These are phyloP conservation scores for Rhodotorula sp. DNA, from an alignment of 1,284 basidiomycete species.

Conservation along the genomic window DNA sequence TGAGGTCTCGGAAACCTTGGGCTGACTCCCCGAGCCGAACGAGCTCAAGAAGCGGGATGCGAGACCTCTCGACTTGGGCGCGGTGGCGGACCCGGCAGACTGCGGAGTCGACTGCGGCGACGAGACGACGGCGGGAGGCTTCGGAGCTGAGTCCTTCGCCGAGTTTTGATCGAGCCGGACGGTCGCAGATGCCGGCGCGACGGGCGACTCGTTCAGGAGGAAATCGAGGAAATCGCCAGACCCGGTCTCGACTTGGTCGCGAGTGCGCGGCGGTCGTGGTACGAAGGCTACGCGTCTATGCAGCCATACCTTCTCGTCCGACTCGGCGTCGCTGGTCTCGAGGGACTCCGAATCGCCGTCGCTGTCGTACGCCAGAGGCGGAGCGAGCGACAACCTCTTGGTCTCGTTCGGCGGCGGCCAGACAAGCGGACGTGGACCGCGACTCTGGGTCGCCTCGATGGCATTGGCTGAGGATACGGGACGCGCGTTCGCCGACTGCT, in stretches of 20 bases:
- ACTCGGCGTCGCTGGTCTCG: background rate
- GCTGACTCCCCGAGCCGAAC: background rate
- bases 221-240: constrained; percentile 24
- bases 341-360: constrained; percentile 2
- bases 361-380: constrained; percentile 1
- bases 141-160: too few species aligned
- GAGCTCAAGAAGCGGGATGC: constrained; percentile 19
- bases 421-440: background rate
- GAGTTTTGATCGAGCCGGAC: background rate
- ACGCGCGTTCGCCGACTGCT: too few species aligned
- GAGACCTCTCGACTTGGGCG: constrained; percentile 1
- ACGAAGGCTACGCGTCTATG: background rate
- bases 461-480: background rate
- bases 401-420: constrained; percentile 26
- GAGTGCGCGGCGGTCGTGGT: background rate
- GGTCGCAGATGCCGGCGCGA: background rate
- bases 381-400: constrained; percentile 16
- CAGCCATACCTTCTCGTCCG: constrained; percentile 2
- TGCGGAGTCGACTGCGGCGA: too few species aligned
- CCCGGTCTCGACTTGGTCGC: constrained; percentile 7
- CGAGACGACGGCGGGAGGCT: too few species aligned
- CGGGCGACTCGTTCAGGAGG: constrained; percentile 22
- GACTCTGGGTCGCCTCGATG: background rate
- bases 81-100: background rate
- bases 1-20: background rate